Evolutionary conservation across 139 green algal species (phyloP).

Genomic region (Picochlorum sp.): DNA sequence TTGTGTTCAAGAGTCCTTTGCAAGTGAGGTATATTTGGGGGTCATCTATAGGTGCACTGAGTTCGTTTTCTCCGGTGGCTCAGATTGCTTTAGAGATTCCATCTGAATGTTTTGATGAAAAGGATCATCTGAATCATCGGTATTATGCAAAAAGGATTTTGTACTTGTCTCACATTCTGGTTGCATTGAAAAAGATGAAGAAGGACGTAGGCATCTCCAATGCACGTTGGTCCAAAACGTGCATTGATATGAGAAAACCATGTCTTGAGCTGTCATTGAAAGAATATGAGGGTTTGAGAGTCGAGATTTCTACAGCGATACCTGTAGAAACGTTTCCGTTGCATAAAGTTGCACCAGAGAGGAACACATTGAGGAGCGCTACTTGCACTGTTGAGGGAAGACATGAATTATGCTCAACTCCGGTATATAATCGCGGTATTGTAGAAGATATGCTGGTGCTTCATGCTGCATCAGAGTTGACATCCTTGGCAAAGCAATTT

Average conservation of each 20-base stretch:
- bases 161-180: slow-evolving; percentile 46
- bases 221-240: slow-evolving; percentile 6
- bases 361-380: slow-evolving; percentile 36
- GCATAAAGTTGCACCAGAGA: slow-evolving; percentile 39
- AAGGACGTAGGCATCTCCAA: slow-evolving; percentile 3
- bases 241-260: slow-evolving; percentile 39
- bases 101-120: slow-evolving; percentile 45
- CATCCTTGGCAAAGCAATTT: slow-evolving; percentile 12
- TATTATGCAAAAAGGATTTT: slow-evolving; percentile 58
- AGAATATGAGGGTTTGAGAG: background rate
- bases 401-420: slow-evolving; percentile 36
- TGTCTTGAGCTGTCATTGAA: slow-evolving; percentile 34
- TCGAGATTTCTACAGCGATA: slow-evolving; percentile 34
- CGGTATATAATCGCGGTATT: slow-evolving; percentile 61
- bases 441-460: slow-evolving; percentile 45
- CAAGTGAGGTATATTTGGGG: background rate
- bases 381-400: background rate
- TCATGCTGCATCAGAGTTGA: slow-evolving; percentile 22
- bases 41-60: slow-evolving; percentile 5
- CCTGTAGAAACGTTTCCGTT: slow-evolving; percentile 33
- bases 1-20: background rate
- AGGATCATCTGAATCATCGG: slow-evolving; percentile 64
- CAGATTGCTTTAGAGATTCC: slow-evolving; percentile 65
- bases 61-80: background rate
- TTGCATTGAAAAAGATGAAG: slow-evolving; percentile 20